These are phyloP conservation scores for Apiospora malaysiana DNA, from an alignment of 2,329 filamentous ascomycete genomes.

Conservation along the genomic window DNA sequence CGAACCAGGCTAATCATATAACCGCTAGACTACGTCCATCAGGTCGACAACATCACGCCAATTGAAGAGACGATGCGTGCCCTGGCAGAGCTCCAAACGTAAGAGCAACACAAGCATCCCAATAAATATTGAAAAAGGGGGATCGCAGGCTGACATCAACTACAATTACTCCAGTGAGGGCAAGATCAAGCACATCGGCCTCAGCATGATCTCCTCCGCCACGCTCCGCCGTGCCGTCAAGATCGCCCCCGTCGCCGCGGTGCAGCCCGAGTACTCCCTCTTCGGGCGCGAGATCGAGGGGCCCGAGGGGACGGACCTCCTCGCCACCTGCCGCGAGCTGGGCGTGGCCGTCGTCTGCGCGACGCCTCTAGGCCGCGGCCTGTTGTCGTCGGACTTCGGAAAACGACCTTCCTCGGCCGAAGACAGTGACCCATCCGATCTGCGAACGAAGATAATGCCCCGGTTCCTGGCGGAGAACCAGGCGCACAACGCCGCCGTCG, in stretches of 20 bases:
- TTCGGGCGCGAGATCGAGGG: conserved; percentile 66
- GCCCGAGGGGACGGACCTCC: conserved; percentile 49
- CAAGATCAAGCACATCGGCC: conserved; percentile 62
- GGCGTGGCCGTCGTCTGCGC: conserved; percentile 63
- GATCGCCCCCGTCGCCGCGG: conserved; percentile 53
- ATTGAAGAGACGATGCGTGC: conserved; percentile 56
- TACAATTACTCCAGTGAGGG: conserved; percentile 45
- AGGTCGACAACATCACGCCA: conserved; percentile 52
- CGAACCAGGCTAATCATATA: not conserved
- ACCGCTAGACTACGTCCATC: conserved; percentile 52
- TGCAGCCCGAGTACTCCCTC: conserved; percentile 61
- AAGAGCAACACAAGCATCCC: too few species aligned
- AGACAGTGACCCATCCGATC: not conserved
- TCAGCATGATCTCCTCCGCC: conserved; percentile 44
- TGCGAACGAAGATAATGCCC: conserved; percentile 39
- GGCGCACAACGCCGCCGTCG: conserved; percentile 48
- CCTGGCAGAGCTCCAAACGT: conserved; percentile 53
- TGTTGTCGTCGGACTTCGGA: conserved; percentile 52
- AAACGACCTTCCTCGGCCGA: conserved; percentile 6
- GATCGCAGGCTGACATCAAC: too few species aligned
- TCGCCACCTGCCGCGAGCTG: conserved; percentile 62
- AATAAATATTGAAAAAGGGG: too few species aligned
- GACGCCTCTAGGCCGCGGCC: conserved; percentile 63
- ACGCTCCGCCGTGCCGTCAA: conserved; percentile 52
- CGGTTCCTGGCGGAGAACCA: conserved; percentile 55